These are phyloP conservation scores for Colletotrichum camelliae DNA, from an alignment of 2,329 filamentous ascomycete species.

Conservation along the genomic window DNA sequence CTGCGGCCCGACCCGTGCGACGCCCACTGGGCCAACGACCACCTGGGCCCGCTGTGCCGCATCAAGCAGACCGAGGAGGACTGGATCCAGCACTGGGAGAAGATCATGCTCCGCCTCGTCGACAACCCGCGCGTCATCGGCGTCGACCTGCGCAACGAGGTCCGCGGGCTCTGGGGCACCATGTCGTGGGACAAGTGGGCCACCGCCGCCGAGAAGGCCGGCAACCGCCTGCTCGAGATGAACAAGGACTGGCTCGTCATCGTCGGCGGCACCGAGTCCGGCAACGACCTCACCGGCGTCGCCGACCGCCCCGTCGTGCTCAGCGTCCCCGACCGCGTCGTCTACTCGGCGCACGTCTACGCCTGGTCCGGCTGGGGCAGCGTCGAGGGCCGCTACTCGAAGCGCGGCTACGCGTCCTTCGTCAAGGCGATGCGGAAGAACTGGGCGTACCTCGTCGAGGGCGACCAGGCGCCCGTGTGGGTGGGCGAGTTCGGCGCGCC, in stretches of 20 bases:
- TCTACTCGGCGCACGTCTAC: constrained; percentile 74
- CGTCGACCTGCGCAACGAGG: constrained; percentile 72
- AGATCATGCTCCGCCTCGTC: constrained; percentile 63
- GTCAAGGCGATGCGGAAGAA: constrained; percentile 65
- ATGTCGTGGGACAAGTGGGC: constrained; percentile 72
- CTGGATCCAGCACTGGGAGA: constrained; percentile 72
- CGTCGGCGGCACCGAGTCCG: constrained; percentile 71
- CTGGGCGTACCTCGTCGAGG: constrained; percentile 69
- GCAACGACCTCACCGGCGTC: constrained; percentile 67
- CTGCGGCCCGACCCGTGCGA: constrained; percentile 75
- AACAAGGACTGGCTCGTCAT: constrained; percentile 71
- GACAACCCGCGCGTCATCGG: constrained; percentile 68
- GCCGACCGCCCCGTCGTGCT: constrained; percentile 61
- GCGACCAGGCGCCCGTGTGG: constrained; percentile 67
- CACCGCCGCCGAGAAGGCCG: constrained; percentile 65
- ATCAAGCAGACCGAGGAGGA: constrained; percentile 67
- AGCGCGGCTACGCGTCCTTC: constrained; percentile 67
- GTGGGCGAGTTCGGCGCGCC: constrained; percentile 71
- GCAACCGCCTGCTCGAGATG: constrained; percentile 64
- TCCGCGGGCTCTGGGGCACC: constrained; percentile 71
- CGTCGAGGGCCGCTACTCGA: constrained; percentile 62
- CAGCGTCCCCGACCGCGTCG: constrained; percentile 58
- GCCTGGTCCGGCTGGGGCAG: constrained; percentile 74
- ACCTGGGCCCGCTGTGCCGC: constrained; percentile 64
- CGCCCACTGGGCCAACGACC: constrained; percentile 69